Evolutionary conservation across 2,329 filamentous ascomycete species (phyloP).

Genomic region (Colletotrichum spaethianum): DNA sequence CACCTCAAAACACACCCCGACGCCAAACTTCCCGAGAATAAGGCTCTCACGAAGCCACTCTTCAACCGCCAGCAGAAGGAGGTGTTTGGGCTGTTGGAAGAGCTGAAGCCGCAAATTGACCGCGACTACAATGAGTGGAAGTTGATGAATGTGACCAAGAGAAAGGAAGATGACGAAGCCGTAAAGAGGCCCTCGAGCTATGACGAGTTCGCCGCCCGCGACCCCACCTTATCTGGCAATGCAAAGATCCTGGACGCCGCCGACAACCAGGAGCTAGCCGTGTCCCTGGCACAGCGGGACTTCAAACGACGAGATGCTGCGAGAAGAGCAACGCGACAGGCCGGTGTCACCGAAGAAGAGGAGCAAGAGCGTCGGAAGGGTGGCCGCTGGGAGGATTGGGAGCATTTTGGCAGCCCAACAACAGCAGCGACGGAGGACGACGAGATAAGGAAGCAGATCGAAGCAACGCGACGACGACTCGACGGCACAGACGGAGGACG

Average conservation of each 20-base stretch:
- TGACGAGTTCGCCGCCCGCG: slow-evolving; percentile 65
- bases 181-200: slow-evolving; percentile 53
- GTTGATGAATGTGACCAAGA: slow-evolving; percentile 63
- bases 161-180: slow-evolving; percentile 44
- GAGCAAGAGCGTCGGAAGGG: slow-evolving; percentile 67
- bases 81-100: slow-evolving; percentile 80
- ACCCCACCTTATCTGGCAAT: slow-evolving; percentile 72
- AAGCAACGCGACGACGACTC: slow-evolving; percentile 63
- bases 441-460: slow-evolving; percentile 66
- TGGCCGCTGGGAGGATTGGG: slow-evolving; percentile 61
- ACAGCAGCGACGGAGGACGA: slow-evolving; percentile 56
- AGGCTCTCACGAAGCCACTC: slow-evolving; percentile 71
- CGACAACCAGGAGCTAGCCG: slow-evolving; percentile 81
- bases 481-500: slow-evolving; percentile 52
- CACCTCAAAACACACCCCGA: slow-evolving; percentile 84
- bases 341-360: slow-evolving; percentile 70
- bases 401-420: slow-evolving; percentile 40
- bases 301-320: slow-evolving; percentile 76
- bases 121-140: slow-evolving; percentile 78
- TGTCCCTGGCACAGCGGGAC: slow-evolving; percentile 82
- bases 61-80: slow-evolving; percentile 62
- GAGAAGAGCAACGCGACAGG: slow-evolving; percentile 69
- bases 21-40: slow-evolving; percentile 75
- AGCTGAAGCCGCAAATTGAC: slow-evolving; percentile 84
- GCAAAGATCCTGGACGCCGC: slow-evolving; percentile 76